Evolutionary conservation across 169 alveolate genomes (phyloP).

Genomic region (Babesia ovata): DNA sequence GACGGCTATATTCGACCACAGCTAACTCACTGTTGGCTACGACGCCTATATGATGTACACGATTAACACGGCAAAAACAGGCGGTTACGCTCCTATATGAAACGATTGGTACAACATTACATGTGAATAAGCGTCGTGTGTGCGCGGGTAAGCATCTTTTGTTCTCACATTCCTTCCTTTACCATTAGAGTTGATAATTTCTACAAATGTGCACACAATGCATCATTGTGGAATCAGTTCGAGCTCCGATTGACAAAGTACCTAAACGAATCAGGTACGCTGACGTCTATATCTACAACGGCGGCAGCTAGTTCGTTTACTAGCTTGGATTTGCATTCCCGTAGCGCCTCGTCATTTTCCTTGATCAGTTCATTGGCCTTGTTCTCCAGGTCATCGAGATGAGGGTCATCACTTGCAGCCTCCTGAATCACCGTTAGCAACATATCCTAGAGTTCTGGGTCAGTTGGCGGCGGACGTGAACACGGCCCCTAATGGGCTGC

Average conservation of each 20-base stretch:
- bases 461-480: background rate
- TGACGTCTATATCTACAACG: constrained; percentile 41
- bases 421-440: constrained; percentile 29
- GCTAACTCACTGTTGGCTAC: too few relatives aligned
- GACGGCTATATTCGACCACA: too few relatives aligned
- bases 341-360: constrained; percentile 36
- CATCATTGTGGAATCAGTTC: background rate
- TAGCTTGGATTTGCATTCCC: constrained; percentile 45
- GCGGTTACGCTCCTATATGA: too few relatives aligned
- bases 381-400: constrained; percentile 40
- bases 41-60: too few relatives aligned
- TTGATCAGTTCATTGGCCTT: constrained; percentile 38
- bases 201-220: too few relatives aligned
- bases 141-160: too few relatives aligned
- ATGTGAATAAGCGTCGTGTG: too few relatives aligned
- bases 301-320: constrained; percentile 62
- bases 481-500: background rate
- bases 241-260: constrained; percentile 13
- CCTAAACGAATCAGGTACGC: constrained; percentile 22
- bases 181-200: too few relatives aligned
- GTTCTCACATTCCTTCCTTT: too few relatives aligned
- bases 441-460: background rate
- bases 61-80: too few relatives aligned
- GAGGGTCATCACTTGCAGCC: constrained; percentile 52
- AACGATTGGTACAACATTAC: too few relatives aligned